Conservation (phyloP, 169 alveolate species). For the Plasmodium sp. region DNA sequence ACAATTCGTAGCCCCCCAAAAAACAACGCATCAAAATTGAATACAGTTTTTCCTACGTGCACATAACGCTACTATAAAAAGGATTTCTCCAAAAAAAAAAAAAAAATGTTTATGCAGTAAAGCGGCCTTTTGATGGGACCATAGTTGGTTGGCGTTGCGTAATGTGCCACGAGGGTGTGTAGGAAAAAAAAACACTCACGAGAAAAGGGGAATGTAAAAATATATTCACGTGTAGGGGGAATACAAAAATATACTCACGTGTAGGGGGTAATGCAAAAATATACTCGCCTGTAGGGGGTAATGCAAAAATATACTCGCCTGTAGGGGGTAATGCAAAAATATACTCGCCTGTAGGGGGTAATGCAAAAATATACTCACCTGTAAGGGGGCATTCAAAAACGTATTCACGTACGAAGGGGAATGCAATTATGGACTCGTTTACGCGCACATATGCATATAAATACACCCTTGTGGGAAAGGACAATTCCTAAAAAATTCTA, state of each 20-base stretch:
- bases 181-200: not conserved
- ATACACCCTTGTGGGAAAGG: not conserved
- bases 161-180: not conserved
- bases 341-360: not conserved
- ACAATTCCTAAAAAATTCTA: not conserved
- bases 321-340: not conserved
- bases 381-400: not conserved
- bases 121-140: not conserved
- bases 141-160: not conserved
- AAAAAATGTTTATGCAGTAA: not conserved
- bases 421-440: not conserved
- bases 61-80: not conserved
- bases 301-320: not conserved
- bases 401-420: not conserved
- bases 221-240: not conserved
- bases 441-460: not conserved
- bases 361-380: not conserved
- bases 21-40: not conserved
- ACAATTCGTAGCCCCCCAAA: not conserved
- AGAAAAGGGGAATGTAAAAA: not conserved
- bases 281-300: not conserved
- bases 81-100: not conserved
- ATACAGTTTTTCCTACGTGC: not conserved
- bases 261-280: not conserved
- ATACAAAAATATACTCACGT: not conserved